Conservation (phyloP, 2,329 filamentous ascomycete genomes). For the Dactylellina drechsleri region DNA sequence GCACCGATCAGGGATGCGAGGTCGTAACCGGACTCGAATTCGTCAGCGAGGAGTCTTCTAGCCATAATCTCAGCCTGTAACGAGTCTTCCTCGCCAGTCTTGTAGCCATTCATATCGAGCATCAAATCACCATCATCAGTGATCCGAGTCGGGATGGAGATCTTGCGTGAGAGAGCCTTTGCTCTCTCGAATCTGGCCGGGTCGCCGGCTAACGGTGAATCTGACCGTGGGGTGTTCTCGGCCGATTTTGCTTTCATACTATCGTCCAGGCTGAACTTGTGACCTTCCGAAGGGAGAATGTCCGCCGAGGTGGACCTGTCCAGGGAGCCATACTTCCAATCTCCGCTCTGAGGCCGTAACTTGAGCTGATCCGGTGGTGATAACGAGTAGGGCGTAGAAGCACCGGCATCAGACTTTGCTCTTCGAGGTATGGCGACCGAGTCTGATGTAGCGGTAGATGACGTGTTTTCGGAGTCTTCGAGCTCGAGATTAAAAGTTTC, state of each 20-base stretch:
- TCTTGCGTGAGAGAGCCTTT: constrained; percentile 82
- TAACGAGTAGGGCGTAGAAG: constrained; percentile 61
- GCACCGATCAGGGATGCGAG: constrained; percentile 95
- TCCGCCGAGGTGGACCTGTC: constrained; percentile 69
- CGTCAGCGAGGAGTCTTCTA: constrained; percentile 88
- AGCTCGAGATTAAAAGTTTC: constrained; percentile 65
- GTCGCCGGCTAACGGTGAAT: constrained; percentile 75
- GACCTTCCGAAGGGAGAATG: constrained; percentile 63
- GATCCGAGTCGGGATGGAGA: constrained; percentile 89
- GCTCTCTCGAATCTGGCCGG: constrained; percentile 83
- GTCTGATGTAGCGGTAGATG: constrained; percentile 56
- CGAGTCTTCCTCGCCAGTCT: constrained; percentile 90
- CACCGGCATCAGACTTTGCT: constrained; percentile 65
- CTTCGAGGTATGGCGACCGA: constrained; percentile 58
- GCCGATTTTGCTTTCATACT: constrained; percentile 55
- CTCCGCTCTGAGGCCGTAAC: constrained; percentile 59
- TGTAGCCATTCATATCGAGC: constrained; percentile 98
- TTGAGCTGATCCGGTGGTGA: constrained; percentile 60
- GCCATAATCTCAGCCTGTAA: constrained; percentile 92
- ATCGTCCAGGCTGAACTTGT: constrained; percentile 59
- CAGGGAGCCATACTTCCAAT: constrained; percentile 59
- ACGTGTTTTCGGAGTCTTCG: constrained; percentile 55
- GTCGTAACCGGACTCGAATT: constrained; percentile 93
- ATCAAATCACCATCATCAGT: constrained; percentile 93
- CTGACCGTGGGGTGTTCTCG: constrained; percentile 66